A percentile compares a stretch with the other conserved stretches of the same genome.
Evolutionary conservation across 2,329 filamentous ascomycete species (phyloP).

Genomic region (Aureobasidium sp.): DNA sequence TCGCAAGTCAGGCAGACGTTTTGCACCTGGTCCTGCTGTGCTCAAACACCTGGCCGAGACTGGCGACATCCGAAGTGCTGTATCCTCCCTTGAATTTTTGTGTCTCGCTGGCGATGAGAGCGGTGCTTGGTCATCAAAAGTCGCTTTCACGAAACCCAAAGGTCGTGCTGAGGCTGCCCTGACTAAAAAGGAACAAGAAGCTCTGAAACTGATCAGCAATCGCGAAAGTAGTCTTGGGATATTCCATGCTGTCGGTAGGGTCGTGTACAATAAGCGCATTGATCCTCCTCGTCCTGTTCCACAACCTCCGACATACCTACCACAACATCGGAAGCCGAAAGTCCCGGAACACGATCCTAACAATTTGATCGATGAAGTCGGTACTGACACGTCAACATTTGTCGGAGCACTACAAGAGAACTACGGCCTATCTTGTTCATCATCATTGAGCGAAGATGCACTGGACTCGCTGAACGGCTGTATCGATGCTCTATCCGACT

Average conservation of each 20-base stretch:
- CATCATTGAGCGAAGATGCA: conserved; percentile 49
- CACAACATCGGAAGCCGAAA: conserved; percentile 35
- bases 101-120: conserved; percentile 73
- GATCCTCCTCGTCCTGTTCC: conserved; percentile 37
- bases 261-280: conserved; percentile 90
- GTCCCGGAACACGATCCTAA: conserved; percentile 45
- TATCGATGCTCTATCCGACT: conserved; percentile 76
- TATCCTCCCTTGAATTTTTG: conserved; percentile 85
- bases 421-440: conserved; percentile 74
- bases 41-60: conserved; percentile 73
- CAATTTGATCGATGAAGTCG: conserved; percentile 80
- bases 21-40: conserved; percentile 68
- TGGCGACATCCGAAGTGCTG: conserved; percentile 87
- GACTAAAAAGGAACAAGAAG: conserved; percentile 71
- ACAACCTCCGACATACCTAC: conserved; percentile 39
- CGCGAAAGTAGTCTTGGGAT: conserved; percentile 89
- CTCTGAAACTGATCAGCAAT: conserved; percentile 70
- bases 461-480: conserved; percentile 77
- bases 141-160: conserved; percentile 62
- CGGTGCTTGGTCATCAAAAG: conserved; percentile 64
- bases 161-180: conserved; percentile 49
- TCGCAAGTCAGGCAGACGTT: conserved; percentile 62
- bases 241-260: conserved; percentile 92
- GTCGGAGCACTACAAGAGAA: conserved; percentile 90
- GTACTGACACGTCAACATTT: conserved; percentile 86